Evolutionary conservation across 805 yeast genomes (phyloP).

Genomic region (Saccharomycopsis babjevae): DNA sequence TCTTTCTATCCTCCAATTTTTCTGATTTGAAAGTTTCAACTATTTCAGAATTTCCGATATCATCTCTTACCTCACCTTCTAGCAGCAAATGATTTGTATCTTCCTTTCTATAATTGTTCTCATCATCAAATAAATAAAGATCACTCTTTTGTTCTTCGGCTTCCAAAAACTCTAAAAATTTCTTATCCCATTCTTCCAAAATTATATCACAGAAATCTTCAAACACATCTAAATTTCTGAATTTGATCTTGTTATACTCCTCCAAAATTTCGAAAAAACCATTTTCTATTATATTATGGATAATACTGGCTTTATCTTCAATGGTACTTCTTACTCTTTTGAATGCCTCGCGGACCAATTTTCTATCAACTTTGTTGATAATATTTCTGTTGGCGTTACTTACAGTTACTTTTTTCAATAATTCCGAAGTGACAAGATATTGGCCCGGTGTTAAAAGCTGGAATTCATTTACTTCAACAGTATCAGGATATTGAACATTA

Average conservation of each 20-base stretch:
- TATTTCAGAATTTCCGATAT: slow-evolving; percentile 1
- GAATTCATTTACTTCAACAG: neutral
- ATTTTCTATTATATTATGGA: slow-evolving; percentile 21
- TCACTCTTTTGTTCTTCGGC: slow-evolving; percentile 4
- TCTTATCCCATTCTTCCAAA: slow-evolving; percentile 37
- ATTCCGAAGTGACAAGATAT: slow-evolving; percentile 6
- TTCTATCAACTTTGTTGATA: slow-evolving; percentile 34
- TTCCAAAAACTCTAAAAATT: slow-evolving; percentile 10
- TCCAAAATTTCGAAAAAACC: slow-evolving; percentile 23
- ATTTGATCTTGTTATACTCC: slow-evolving; percentile 30
- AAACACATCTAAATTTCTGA: slow-evolving; percentile 48
- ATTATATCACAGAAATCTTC: slow-evolving; percentile 68
- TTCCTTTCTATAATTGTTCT: neutral
- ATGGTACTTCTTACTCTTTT: slow-evolving; percentile 25
- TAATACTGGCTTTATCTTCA: slow-evolving; percentile 24
- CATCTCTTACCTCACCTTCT: neutral
- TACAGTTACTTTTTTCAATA: slow-evolving; percentile 9
- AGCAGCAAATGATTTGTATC: neutral
- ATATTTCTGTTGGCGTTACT: slow-evolving; percentile 25
- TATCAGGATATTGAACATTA: slow-evolving; percentile 21
- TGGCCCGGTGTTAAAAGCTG: slow-evolving; percentile 12
- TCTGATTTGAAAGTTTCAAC: slow-evolving; percentile 22
- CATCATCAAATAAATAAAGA: slow-evolving; percentile 11
- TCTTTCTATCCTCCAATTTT: slow-evolving; percentile 19
- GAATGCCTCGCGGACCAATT: slow-evolving; percentile 36